Percentiles rank a stretch among this genome's conserved stretches.
These are phyloP conservation scores for Aspergillus hancockii DNA, from an alignment of 495 filamentous ascomycete species.

Conservation along the genomic window DNA sequence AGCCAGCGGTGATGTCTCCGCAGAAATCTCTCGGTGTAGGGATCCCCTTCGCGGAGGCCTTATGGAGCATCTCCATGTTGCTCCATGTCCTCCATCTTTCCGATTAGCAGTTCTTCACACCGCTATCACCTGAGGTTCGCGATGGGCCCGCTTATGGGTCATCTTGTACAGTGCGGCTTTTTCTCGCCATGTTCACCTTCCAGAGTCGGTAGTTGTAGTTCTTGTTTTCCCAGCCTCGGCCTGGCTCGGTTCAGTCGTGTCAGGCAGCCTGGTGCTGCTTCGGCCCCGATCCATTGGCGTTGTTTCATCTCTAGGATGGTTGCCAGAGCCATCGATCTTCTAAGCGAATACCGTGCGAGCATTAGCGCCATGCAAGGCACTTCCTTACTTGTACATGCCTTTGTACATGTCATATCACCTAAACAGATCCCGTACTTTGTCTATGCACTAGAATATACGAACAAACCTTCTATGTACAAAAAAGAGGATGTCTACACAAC, in stretches of 20 bases:
- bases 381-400: conserved; percentile 3
- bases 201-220: not conserved
- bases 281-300: not conserved
- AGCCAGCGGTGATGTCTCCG: conserved; percentile 7
- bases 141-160: not conserved
- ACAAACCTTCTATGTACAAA: conserved; percentile 6
- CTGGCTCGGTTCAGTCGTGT: not conserved
- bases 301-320: not conserved
- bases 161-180: not conserved
- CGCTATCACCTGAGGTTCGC: not conserved
- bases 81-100: not conserved
- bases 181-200: not conserved
- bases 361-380: conserved; percentile 16
- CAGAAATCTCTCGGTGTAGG: conserved; percentile 6
- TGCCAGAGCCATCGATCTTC: not conserved
- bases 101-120: not conserved
- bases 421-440: not conserved
- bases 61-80: not conserved
- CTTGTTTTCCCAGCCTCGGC: not conserved
- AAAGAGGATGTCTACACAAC: not conserved
- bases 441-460: not conserved
- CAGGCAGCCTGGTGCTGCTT: not conserved
- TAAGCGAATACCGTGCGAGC: not conserved
- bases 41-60: not conserved
- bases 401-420: conserved; percentile 12